A percentile compares a stretch with the other conserved stretches of the same genome.
Conservation (phyloP, 495 filamentous ascomycete species). For the Penicillium coprophilum region DNA sequence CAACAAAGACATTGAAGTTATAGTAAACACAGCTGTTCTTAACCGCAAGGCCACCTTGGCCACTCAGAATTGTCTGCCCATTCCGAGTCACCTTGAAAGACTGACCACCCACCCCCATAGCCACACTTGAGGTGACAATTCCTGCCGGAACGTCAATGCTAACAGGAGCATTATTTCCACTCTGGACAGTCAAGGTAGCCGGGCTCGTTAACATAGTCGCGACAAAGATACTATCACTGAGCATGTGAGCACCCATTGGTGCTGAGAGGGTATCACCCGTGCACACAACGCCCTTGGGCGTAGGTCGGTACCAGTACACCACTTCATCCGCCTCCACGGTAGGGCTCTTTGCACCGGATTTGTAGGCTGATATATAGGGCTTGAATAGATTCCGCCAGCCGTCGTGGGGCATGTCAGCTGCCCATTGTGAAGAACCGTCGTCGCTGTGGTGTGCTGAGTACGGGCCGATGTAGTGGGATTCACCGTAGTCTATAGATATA, state of each 20-base stretch:
- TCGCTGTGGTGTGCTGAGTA: constrained; percentile 49
- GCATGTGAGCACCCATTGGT: constrained; percentile 34
- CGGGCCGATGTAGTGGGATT: constrained; percentile 53
- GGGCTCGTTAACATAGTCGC: constrained; percentile 50
- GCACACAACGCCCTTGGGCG: constrained; percentile 32
- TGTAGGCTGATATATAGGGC: constrained; percentile 25
- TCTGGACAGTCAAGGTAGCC: constrained; percentile 47
- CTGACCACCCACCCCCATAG: constrained; percentile 53
- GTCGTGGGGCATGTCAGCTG: constrained; percentile 46
- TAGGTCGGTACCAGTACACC: constrained; percentile 47
- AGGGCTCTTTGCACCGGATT: neutral
- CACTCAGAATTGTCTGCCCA: constrained; percentile 45
- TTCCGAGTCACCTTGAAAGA: constrained; percentile 47
- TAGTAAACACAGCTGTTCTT: constrained; percentile 2
- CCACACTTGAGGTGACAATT: constrained; percentile 43
- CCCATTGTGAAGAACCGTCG: constrained; percentile 58
- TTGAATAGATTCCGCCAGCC: constrained; percentile 2
- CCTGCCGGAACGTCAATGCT: constrained; percentile 44
- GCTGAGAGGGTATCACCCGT: constrained; percentile 10
- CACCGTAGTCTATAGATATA: constrained; percentile 49
- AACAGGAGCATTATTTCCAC: constrained; percentile 35
- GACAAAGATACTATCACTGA: constrained; percentile 52
- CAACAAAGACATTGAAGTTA: constrained; percentile 11
- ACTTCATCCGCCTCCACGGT: constrained; percentile 36
- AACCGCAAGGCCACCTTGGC: constrained; percentile 9